Conservation (phyloP, 2,329 filamentous ascomycete genomes). For the Fusarium tuaranense region DNA sequence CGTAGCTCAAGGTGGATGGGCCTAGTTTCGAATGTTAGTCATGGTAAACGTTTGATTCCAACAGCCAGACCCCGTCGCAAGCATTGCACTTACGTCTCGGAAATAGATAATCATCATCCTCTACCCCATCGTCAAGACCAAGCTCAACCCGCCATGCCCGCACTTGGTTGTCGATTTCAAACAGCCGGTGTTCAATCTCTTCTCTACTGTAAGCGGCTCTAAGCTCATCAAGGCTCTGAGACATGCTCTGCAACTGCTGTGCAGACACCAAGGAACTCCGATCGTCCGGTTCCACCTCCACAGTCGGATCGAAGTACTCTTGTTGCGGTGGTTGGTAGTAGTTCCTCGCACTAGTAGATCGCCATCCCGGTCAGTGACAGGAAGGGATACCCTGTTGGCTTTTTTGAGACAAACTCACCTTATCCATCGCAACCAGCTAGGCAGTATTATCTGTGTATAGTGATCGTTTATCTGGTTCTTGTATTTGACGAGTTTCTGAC, state of each 20-base stretch:
- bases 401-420: neutral
- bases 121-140: neutral
- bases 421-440: neutral
- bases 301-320: neutral
- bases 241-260: slow-evolving; percentile 4
- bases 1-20: neutral
- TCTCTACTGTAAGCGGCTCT: neutral
- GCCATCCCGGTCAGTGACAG: neutral
- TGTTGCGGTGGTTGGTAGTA: too few relatives aligned
- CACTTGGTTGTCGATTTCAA: slow-evolving; percentile 2
- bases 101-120: neutral
- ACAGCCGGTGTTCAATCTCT: neutral
- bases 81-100: neutral
- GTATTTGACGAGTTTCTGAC: slow-evolving; percentile 7
- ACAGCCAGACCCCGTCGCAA: neutral
- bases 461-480: slow-evolving; percentile 10
- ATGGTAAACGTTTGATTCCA: neutral
- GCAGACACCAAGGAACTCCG: neutral
- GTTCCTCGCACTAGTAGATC: neutral
- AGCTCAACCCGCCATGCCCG: neutral
- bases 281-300: neutral
- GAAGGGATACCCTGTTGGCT: neutral
- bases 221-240: slow-evolving; percentile 1
- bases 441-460: slow-evolving; percentile 7
- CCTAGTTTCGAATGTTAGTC: neutral